These are phyloP conservation scores for Scedosporium dehoogii DNA, from an alignment of 2,329 filamentous ascomycete species.

Conservation along the genomic window DNA sequence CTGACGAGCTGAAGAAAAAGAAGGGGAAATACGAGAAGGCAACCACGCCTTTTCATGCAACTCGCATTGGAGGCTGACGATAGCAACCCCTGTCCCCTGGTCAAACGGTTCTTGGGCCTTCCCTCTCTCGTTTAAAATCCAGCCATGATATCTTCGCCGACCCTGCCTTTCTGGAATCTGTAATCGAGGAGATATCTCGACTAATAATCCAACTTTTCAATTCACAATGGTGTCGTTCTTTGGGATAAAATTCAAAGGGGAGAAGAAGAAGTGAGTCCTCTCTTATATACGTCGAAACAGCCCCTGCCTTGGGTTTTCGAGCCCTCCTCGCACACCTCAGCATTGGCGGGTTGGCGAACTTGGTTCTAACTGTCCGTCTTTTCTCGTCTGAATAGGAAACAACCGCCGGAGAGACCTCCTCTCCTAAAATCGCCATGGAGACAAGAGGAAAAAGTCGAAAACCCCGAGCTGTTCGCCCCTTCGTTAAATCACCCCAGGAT, in stretches of 20 bases:
- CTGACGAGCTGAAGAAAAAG: neutral
- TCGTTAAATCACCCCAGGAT: neutral
- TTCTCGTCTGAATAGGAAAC: neutral
- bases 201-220: neutral
- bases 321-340: no score
- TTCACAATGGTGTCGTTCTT: slow-evolving; percentile 48
- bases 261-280: slow-evolving; percentile 45
- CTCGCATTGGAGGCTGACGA: neutral
- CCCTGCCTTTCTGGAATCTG: neutral
- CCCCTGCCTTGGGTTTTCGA: neutral
- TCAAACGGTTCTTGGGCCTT: neutral
- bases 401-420: neutral
- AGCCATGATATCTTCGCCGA: neutral
- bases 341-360: no score
- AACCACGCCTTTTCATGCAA: neutral
- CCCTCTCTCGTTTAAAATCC: neutral
- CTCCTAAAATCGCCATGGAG: neutral
- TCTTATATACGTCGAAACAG: neutral
- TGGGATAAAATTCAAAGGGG: slow-evolving; percentile 43
- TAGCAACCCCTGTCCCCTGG: neutral
- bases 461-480: neutral
- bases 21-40: neutral
- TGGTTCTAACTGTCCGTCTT: no score
- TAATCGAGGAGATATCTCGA: neutral
- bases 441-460: neutral